Conservation (phyloP, 352 stramenopile genomes). For the Phytopythium cucurbitacearum region DNA sequence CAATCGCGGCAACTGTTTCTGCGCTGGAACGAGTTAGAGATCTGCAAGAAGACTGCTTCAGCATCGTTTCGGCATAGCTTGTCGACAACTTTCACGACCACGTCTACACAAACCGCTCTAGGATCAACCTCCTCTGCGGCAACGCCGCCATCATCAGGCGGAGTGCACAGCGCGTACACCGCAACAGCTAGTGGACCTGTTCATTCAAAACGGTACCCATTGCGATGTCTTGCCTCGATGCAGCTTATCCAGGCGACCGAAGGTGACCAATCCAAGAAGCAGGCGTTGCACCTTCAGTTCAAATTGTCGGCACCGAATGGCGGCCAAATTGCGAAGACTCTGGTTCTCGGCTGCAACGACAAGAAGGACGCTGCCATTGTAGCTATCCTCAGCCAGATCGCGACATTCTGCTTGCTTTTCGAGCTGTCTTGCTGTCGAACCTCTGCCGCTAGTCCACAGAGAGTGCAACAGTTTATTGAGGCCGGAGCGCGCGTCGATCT, state of each 20-base stretch:
- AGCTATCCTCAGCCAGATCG: slow-evolving; percentile 37
- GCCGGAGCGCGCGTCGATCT: slow-evolving; percentile 51
- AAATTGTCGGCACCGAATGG: slow-evolving; percentile 23
- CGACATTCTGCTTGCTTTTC: slow-evolving; percentile 58
- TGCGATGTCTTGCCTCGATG: slow-evolving; percentile 41
- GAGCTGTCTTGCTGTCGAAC: slow-evolving; percentile 13
- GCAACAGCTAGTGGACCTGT: neutral
- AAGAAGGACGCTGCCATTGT: slow-evolving; percentile 22
- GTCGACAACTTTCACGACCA: slow-evolving; percentile 8
- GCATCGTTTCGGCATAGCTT: slow-evolving; percentile 23
- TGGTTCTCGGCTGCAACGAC: slow-evolving; percentile 37
- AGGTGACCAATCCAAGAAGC: slow-evolving; percentile 37
- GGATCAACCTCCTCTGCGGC: neutral
- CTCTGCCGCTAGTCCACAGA: slow-evolving; percentile 23
- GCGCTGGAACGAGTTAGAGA: slow-evolving; percentile 51
- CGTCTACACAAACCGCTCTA: slow-evolving; percentile 6
- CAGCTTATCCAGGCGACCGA: slow-evolving; percentile 51
- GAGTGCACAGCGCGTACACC: neutral
- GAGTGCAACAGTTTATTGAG: slow-evolving; percentile 39
- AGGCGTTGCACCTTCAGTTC: slow-evolving; percentile 51
- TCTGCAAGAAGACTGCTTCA: slow-evolving; percentile 30
- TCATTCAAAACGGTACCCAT: slow-evolving; percentile 30
- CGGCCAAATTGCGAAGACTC: slow-evolving; percentile 41
- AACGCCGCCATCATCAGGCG: neutral
- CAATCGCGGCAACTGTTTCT: slow-evolving; percentile 38